Conservation (phyloP, 2,329 filamentous ascomycete genomes). For the Metarhizium rileyi region DNA sequence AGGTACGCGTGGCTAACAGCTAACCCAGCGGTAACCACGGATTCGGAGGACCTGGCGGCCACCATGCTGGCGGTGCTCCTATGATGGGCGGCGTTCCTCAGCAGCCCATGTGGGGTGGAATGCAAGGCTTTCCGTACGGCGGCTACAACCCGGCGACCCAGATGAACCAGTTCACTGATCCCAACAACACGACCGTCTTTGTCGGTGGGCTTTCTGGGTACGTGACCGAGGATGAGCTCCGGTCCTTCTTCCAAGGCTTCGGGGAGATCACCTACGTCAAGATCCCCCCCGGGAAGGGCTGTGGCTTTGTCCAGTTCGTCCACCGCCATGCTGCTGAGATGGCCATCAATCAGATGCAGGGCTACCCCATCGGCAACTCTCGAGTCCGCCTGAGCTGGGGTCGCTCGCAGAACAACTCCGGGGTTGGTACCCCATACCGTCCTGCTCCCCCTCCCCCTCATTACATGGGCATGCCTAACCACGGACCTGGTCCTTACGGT, state of each 20-base stretch:
- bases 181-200: constrained; percentile 99
- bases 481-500: constrained; percentile 34
- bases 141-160: constrained; percentile 39
- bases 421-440: constrained; percentile 92
- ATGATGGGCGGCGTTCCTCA: constrained; percentile 35
- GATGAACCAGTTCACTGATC: constrained; percentile 99
- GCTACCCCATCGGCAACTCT: constrained; percentile 97
- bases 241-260: constrained; percentile 99
- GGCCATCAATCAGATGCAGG: constrained; percentile 99
- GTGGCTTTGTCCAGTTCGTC: constrained; percentile 97
- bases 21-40: constrained; percentile 27
- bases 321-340: constrained; percentile 98
- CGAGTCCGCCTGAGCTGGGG: constrained; percentile 97
- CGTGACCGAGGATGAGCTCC: constrained; percentile 98
- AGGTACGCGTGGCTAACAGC: constrained; percentile 4
- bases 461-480: constrained; percentile 40
- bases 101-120: constrained; percentile 33
- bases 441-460: constrained; percentile 65
- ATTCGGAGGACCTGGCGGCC: constrained; percentile 31
- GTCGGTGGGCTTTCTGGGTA: constrained; percentile 95
- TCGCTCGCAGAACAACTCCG: constrained; percentile 97
- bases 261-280: constrained; percentile 99
- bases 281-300: constrained; percentile 98
- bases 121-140: constrained; percentile 29
- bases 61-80: constrained; percentile 30